Conservation (phyloP, 306 rosid genomes). For the Lotus japonicus region DNA sequence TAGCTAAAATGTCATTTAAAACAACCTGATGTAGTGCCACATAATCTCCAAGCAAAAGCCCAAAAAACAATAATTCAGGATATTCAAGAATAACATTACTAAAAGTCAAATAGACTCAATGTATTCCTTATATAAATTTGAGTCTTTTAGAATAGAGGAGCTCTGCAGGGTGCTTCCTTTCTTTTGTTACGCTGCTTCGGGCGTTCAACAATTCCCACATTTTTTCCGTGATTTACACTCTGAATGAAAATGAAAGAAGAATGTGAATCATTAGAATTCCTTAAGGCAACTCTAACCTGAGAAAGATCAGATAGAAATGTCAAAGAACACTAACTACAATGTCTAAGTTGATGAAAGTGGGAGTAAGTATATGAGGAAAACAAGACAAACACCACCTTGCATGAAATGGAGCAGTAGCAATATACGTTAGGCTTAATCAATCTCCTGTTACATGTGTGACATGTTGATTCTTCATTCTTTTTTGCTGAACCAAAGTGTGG, state of each 20-base stretch:
- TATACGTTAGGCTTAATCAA: conserved; percentile 11
- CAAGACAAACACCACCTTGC: conserved; percentile 19
- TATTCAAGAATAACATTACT: background rate
- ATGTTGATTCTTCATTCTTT: background rate
- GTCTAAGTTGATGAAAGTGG: background rate
- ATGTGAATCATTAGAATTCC: conserved; percentile 17
- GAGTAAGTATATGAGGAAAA: background rate
- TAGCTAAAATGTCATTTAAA: background rate
- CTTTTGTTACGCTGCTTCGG: background rate
- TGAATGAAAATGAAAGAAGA: conserved; percentile 14
- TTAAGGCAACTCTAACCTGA: conserved; percentile 22
- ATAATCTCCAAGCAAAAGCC: background rate
- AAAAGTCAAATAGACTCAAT: background rate
- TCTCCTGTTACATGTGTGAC: conserved; percentile 20
- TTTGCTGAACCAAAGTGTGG: conserved; percentile 5
- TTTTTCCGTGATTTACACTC: background rate
- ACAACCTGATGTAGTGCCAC: background rate
- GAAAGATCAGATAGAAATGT: background rate
- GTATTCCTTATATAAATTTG: background rate
- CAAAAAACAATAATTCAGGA: background rate
- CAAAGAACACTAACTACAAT: background rate
- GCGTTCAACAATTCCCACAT: background rate
- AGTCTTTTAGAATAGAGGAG: conserved; percentile 25
- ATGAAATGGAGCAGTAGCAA: conserved; percentile 27
- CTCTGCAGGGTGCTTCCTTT: conserved; percentile 31